Base-by-base conservation (phyloP, 768 basidiomycete species). In the Termitomyces sp. region DNA sequence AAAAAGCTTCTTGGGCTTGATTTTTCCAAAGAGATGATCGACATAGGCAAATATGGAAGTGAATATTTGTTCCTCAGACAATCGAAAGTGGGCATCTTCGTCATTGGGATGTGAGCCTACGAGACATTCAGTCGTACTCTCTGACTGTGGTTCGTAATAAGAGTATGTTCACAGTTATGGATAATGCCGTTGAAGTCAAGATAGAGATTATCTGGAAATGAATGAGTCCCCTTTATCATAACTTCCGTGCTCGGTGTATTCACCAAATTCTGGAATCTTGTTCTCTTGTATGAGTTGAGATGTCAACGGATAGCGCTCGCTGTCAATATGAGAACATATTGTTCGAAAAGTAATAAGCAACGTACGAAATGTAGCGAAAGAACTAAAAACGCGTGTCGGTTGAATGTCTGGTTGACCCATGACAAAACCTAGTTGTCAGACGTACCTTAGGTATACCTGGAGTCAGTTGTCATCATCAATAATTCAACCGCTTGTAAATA, bases 211-310 rank as follows among this genome's bases (percentile, higher is more conserved):
- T 93, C 90, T 91, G 64, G 26, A 38, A 55, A 54, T 47, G 60
- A 52, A 56, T 50, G 35, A 52, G 59, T 41, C 55, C 12, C 47
- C 21, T 33, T 33, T 35, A 57, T 33, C 57, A 50, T 45, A n/a
- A 43, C 11, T 7, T 11, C 44, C 3, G 19, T 43, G 14, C 52
- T 28, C n/a, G 14, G 33, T 50, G 10, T 2, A 68, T 80, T 59
- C 60, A 89, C 93, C 96, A 68, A 99, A 99, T 73, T 98, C 97
- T 15, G 94, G 96, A 59, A 99, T 98, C 78, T 94, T 94, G 76
- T 98, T 97, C 77, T 97, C 94, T 71, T 96, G 86, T 61, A 98
- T 97, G 56, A 98, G 79, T 70, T 98, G 97, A 17, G 96, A 98
- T 15, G 95, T 99, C 63, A 99, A 82, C 50, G 97, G 96, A 71